phyloP scores from a whole-genome alignment of 2,329 filamentous ascomycete genomes.

The Epichloe hybrida region DNA sequence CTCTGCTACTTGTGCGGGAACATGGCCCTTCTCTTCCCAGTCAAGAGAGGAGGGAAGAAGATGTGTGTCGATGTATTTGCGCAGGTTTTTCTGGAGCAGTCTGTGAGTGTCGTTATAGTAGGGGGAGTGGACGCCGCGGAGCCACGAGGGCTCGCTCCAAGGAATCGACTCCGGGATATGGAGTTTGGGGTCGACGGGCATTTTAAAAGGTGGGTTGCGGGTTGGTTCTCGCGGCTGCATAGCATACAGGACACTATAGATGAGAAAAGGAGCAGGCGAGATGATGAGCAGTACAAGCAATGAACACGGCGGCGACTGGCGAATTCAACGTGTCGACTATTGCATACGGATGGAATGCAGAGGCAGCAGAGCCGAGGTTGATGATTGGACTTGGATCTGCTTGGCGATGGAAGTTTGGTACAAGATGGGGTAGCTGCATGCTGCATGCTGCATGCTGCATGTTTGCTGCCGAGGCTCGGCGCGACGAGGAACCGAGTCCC shows the following conservation, averaged over 20 bases:
- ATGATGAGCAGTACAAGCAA: background rate
- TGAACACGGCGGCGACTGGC: background rate
- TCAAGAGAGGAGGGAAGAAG: slow-evolving; percentile 45
- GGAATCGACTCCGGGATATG: slow-evolving; percentile 9
- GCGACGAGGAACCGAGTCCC: no score
- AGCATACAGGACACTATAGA: no score
- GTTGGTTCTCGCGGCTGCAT: no score
- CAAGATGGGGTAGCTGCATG: background rate
- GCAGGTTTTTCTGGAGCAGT: slow-evolving; percentile 40
- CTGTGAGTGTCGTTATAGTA: slow-evolving; percentile 53
- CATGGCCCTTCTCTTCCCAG: slow-evolving; percentile 47
- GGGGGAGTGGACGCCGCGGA: slow-evolving; percentile 18
- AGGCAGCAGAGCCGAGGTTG: background rate
- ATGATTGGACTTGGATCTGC: background rate
- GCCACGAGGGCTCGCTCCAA: slow-evolving; percentile 17
- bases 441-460: background rate
- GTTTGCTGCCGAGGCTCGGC: background rate
- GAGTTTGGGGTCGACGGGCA: slow-evolving; percentile 12
- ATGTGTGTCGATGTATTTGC: slow-evolving; percentile 44
- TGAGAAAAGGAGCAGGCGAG: no score
- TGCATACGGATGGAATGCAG: background rate
- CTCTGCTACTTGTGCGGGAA: slow-evolving; percentile 28
- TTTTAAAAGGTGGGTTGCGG: background rate
- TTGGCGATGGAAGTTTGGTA: background rate
- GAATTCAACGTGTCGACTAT: background rate